A percentile compares a stretch with the other conserved stretches of the same genome.
Conservation (phyloP, 108 stramenopile genomes). For the Pseudonitzschia delicatissima region DNA sequence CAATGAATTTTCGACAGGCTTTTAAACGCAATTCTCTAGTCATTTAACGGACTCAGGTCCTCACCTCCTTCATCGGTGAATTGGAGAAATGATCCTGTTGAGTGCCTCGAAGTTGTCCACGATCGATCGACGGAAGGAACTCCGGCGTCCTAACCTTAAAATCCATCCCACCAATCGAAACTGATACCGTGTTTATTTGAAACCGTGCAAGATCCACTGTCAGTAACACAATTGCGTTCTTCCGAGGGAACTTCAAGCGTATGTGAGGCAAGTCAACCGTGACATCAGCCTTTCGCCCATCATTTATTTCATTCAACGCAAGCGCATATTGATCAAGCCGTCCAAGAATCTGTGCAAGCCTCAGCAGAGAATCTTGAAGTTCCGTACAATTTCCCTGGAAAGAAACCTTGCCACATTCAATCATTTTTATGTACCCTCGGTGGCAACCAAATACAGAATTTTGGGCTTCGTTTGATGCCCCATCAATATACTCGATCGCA, state of each 20-base stretch:
- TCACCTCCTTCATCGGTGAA: no score
- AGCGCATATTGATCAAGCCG: constrained; percentile 1
- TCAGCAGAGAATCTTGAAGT: constrained; percentile 3
- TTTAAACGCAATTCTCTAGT: no score
- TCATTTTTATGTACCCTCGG: neutral
- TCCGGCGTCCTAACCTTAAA: neutral
- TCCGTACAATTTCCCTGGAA: neutral
- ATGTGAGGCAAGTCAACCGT: neutral
- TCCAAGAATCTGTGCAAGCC: constrained; percentile 3
- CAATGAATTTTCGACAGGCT: no score
- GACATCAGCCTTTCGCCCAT: neutral
- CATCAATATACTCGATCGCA: neutral
- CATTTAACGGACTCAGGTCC: no score
- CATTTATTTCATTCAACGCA: neutral
- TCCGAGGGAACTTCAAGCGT: neutral
- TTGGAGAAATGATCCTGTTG: no score
- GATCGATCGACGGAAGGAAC: neutral
- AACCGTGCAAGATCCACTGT: neutral
- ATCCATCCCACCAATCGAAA: neutral
- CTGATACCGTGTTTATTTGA: neutral
- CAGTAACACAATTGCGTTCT: neutral
- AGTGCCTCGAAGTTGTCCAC: no score
- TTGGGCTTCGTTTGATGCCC: neutral
- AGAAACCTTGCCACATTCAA: neutral
- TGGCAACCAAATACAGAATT: neutral